Conservation (phyloP, 352 stramenopile species). For the Elongisporangium undulatum region DNA sequence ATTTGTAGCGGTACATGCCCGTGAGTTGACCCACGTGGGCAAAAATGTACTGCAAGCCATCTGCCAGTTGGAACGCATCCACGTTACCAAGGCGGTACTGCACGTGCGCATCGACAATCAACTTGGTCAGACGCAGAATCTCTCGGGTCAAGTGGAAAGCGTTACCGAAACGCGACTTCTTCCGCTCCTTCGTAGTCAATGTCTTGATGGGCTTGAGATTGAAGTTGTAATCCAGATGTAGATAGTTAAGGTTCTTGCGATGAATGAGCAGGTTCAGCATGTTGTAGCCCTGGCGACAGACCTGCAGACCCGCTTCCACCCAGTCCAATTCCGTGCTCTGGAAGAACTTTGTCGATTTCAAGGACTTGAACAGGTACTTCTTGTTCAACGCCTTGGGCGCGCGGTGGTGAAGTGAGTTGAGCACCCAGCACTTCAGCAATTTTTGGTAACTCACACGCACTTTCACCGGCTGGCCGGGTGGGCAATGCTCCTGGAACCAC, state of each 20-base stretch:
- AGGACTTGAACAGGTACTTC: slow-evolving; percentile 97
- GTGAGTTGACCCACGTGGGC: slow-evolving; percentile 99
- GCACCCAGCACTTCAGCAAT: slow-evolving; percentile 99
- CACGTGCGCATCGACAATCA: slow-evolving; percentile 99
- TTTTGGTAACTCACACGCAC: slow-evolving; percentile 99
- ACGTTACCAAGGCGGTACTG: slow-evolving; percentile 99
- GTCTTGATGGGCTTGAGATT: slow-evolving; percentile 99
- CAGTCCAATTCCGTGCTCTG: slow-evolving; percentile 99
- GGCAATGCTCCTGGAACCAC: slow-evolving; percentile 99
- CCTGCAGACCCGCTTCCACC: slow-evolving; percentile 97
- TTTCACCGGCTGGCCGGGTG: slow-evolving; percentile 98
- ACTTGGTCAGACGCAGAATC: slow-evolving; percentile 98
- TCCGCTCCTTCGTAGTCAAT: slow-evolving; percentile 99
- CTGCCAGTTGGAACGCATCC: slow-evolving; percentile 98
- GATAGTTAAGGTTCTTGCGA: slow-evolving; percentile 99
- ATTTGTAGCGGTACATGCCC: slow-evolving; percentile 99
- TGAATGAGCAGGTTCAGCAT: slow-evolving; percentile 99
- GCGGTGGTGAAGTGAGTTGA: slow-evolving; percentile 97
- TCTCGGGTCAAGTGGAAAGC: slow-evolving; percentile 96
- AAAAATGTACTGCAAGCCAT: slow-evolving; percentile 99
- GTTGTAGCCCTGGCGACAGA: slow-evolving; percentile 99
- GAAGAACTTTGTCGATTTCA: slow-evolving; percentile 99
- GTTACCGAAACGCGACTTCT: slow-evolving; percentile 98
- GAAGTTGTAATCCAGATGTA: slow-evolving; percentile 99
- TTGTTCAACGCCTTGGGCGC: slow-evolving; percentile 95